Base-by-base conservation (phyloP, 495 filamentous ascomycete genomes). In the Oidiodendron maius region DNA sequence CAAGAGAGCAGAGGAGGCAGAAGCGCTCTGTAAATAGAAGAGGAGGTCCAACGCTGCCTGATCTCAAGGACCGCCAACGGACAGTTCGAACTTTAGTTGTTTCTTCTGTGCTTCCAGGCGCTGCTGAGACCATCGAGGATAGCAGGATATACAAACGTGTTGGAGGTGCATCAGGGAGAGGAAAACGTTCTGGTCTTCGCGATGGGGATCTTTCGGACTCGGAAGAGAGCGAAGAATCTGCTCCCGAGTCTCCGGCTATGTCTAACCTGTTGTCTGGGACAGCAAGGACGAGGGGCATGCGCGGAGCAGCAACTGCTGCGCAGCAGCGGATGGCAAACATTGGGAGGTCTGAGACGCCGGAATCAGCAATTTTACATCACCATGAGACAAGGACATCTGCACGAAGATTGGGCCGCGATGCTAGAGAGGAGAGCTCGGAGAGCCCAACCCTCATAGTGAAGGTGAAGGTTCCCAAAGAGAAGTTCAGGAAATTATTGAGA, bases 11-110 rank as follows among this genome's bases (percentile, higher is more conserved):
- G 65, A 77, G 93, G 48, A 78, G 91, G 41, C 90, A 96, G 68
- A 96, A 97, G 69, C 81, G 93, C 30, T 95, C 91, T 3, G 86
- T 95, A 46, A 96, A 95, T 61, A 80, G 93, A 40, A 81, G 93
- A 45, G 93, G 93, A 50, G 93, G 93, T 1, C 93, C 94, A n/a
- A 83, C 87, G 48, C 70, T 98, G 32, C 93, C 93, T 11, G 93
- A 98, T 68, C 78, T 98, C 24, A 97, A 96, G 61, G 94, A 98
- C 58, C 79, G 91, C 30, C 89, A 88, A 61, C 79, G 90, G 34
- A 96, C 91, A 2, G 89, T 96, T 46, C 81, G 93, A 12, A 95
- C 89, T 0, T 71, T 94, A 53, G 76, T 97, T 47, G 89, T 98
- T 2, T 96, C 93, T 17, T 86, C 84, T 3, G 87, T 93, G 22